These are phyloP conservation scores for Aegle marmelos DNA, from an alignment of 345 rosid genomes.

Conservation along the genomic window DNA sequence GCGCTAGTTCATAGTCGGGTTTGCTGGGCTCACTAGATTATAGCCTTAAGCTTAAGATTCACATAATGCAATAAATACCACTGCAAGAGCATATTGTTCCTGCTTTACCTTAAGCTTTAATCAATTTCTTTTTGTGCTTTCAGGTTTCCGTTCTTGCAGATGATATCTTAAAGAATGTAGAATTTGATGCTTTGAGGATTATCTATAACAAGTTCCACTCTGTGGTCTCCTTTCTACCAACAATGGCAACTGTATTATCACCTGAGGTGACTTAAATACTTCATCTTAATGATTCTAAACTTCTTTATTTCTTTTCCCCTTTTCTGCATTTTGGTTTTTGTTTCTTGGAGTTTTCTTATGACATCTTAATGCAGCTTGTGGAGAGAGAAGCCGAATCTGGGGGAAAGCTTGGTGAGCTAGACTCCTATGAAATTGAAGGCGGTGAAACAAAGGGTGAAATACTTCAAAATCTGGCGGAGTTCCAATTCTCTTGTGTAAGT, in stretches of 20 bases:
- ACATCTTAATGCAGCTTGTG: constrained; percentile 47
- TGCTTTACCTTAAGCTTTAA: neutral
- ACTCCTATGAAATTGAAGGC: constrained; percentile 95
- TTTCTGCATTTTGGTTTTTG: constrained; percentile 10
- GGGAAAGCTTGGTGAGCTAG: constrained; percentile 88
- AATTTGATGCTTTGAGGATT: constrained; percentile 86
- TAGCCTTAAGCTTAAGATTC: neutral
- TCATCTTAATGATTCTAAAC: constrained; percentile 4
- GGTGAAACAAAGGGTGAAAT: constrained; percentile 90
- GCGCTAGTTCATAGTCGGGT: neutral
- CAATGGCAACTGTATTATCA: constrained; percentile 78
- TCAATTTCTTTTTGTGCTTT: constrained; percentile 15
- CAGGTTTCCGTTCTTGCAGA: constrained; percentile 97
- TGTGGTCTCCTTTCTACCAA: constrained; percentile 68
- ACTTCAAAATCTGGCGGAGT: constrained; percentile 89
- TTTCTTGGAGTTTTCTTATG: constrained; percentile 2
- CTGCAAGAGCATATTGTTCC: neutral
- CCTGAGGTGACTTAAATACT: constrained; percentile 60
- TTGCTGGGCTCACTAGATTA: neutral
- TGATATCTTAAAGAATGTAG: constrained; percentile 91
- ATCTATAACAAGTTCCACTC: constrained; percentile 91
- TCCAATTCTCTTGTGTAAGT: constrained; percentile 98
- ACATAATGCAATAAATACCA: neutral
- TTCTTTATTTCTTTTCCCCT: neutral
- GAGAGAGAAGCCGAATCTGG: constrained; percentile 88